Evolutionary conservation across 345 rosid species (phyloP).

Genomic region (Brassica cretica): DNA sequence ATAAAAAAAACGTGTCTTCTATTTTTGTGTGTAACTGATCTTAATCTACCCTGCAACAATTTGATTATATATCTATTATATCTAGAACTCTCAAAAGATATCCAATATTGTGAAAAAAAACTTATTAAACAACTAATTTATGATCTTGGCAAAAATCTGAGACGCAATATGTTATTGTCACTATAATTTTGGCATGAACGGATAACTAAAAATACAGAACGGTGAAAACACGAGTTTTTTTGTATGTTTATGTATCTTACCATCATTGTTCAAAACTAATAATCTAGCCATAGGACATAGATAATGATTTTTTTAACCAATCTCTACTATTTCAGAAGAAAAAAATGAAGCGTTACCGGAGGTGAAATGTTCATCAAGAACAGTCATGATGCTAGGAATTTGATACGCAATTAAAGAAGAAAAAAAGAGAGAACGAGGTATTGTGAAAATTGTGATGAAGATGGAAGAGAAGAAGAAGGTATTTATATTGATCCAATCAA

Average conservation of each 20-base stretch:
- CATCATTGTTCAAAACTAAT: background rate
- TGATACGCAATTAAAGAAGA: background rate
- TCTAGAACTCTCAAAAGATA: too few relatives aligned
- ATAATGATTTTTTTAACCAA: background rate
- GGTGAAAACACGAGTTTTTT: background rate
- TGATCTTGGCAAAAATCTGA: background rate
- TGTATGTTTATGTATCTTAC: background rate
- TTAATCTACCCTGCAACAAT: too few relatives aligned
- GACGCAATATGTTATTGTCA: background rate
- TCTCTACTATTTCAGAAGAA: background rate
- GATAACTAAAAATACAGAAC: background rate
- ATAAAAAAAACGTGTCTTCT: background rate
- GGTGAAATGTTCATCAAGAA: conserved; percentile 51
- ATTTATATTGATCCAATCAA: conserved; percentile 47
- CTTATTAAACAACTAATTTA: background rate
- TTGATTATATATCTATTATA: too few relatives aligned
- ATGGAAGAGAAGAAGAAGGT: background rate
- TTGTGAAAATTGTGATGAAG: conserved; percentile 9
- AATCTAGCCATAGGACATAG: background rate
- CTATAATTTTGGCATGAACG: background rate
- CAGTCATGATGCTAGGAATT: conserved; percentile 51
- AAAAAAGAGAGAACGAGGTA: background rate
- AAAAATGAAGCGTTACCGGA: conserved; percentile 43
- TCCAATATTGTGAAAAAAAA: background rate
- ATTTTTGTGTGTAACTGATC: background rate